phyloP scores from a whole-genome alignment of 148 eudicot species.

The Fagopyrum tataricum region DNA sequence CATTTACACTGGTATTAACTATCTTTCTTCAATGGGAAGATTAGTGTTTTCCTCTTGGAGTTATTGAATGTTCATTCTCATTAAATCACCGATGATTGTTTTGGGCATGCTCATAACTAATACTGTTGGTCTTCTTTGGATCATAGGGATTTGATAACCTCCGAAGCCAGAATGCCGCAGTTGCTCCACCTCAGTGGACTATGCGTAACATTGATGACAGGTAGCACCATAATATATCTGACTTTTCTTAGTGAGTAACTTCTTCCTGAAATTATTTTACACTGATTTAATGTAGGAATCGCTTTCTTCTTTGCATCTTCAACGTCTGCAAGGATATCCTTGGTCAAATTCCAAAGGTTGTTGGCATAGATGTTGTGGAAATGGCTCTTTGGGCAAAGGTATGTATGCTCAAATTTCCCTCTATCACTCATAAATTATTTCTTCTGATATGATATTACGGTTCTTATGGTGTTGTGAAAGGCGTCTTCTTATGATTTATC shows the following conservation, averaged over 20 bases:
- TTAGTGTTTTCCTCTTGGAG: not conserved
- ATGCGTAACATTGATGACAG: constrained; percentile 99
- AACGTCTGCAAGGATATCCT: constrained; percentile 79
- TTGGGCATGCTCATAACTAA: not conserved
- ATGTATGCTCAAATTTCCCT: not conserved
- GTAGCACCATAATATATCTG: constrained; percentile 22
- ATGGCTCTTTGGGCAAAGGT: constrained; percentile 99
- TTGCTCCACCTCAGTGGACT: constrained; percentile 97
- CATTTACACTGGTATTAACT: constrained; percentile 67
- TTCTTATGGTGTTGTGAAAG: not conserved
- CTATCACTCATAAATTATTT: not conserved
- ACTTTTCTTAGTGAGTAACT: not conserved
- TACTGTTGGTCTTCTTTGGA: not conserved
- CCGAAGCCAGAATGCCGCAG: constrained; percentile 60
- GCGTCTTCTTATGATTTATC: not conserved
- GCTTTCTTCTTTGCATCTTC: constrained; percentile 68
- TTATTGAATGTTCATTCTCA: not conserved
- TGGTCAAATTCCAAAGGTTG: constrained; percentile 88
- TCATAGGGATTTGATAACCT: constrained; percentile 94
- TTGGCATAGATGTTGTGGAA: constrained; percentile 96
- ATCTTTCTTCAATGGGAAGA: not conserved
- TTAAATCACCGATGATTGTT: not conserved
- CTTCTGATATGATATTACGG: not conserved
- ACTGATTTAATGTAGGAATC: constrained; percentile 50
- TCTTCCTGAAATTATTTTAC: not conserved